These are phyloP conservation scores for Stemphylium vesicarium DNA, from an alignment of 2,329 filamentous ascomycete species.

Conservation along the genomic window DNA sequence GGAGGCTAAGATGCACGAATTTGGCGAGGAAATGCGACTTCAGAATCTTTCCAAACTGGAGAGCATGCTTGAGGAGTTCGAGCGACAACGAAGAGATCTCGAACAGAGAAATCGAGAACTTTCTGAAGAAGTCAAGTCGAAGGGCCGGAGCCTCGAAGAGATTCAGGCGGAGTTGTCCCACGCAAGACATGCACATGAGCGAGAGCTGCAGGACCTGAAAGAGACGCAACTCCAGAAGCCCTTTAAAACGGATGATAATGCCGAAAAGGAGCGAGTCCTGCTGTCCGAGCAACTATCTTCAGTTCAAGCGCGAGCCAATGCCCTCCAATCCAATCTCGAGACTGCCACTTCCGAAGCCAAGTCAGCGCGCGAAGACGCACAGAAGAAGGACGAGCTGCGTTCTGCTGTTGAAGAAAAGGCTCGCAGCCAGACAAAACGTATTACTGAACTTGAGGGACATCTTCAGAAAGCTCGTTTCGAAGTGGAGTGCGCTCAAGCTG, in stretches of 20 bases:
- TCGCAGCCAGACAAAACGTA: constrained; percentile 17
- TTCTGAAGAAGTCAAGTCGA: constrained; percentile 5
- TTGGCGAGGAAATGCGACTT: constrained; percentile 35
- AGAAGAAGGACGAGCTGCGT: constrained; percentile 16
- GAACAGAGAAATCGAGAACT: constrained; percentile 9
- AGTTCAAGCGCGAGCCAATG: constrained; percentile 34
- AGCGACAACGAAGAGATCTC: constrained; percentile 9
- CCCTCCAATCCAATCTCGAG: constrained; percentile 34
- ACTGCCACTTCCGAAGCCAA: constrained; percentile 35
- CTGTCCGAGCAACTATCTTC: constrained; percentile 29
- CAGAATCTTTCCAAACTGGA: constrained; percentile 35
- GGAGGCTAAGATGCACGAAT: constrained; percentile 31
- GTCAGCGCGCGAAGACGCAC: constrained; percentile 32
- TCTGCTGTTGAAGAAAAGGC: constrained; percentile 13
- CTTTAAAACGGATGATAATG: constrained; percentile 1
- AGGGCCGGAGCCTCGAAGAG: constrained; percentile 8
- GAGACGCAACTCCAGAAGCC: constrained; percentile 3
- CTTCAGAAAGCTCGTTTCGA: constrained; percentile 33
- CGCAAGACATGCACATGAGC: constrained; percentile 2
- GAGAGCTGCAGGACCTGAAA: constrained; percentile 13
- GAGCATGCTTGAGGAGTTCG: constrained; percentile 28
- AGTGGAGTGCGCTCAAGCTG: constrained; percentile 33
- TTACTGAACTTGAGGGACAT: constrained; percentile 31
- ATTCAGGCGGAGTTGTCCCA: constrained; percentile 4
- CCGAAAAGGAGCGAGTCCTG: constrained; percentile 13